Evolutionary conservation across 768 basidiomycete genomes (phyloP), one percentile per base, ranked within the genome.

Genomic region (Thelephora aurantiotincta): DNA sequence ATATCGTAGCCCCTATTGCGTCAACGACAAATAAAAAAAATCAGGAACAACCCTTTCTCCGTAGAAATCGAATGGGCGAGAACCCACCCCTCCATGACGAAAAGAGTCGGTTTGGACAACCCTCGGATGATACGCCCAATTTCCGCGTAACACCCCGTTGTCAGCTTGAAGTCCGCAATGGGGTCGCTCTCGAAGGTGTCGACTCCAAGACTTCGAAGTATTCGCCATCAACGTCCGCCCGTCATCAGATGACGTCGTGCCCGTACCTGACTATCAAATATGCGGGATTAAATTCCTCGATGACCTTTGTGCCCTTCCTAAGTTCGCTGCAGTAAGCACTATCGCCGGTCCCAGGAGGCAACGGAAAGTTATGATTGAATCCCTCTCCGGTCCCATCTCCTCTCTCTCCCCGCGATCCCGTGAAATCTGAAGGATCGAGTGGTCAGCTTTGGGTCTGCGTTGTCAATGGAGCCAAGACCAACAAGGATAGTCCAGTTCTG

Each of bases 31-130:
- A 13, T 44, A 33, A 30, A 30, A n/a, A 45, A 38, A 35, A 2
- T 33, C 44, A 18, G 11, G 20, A 26, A 12, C 12, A 30, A 9
- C 9, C 26, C 26, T 9, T 30, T 30, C 26, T 30, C 26, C 26
- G 26, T 30, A 30, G 26, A 30, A 30, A 9, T 30, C 35, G 20
- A 26, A 18, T 6, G 33, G n/a, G 43, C 11, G 30, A 14, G 35
- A 33, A 37, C 59, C 19, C 41, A 65, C 64, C 65, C 61, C 48
- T 66, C 63, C 63, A 65, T 59, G 9, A 60, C 53, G 47, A 65
- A 65, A n/a, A 62, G 52, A 9, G 63, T 61, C 4, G 52, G 53
- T 33, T 49, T 50, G 12, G 33, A 35, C 2, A 58, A 13, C 5
- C 42, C 19, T 11, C 53, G 51, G 11, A 64, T 56, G 7, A 53